These are phyloP conservation scores for Echeveria elegans DNA, from an alignment of 164 flowering plant species.

Conservation along the genomic window DNA sequence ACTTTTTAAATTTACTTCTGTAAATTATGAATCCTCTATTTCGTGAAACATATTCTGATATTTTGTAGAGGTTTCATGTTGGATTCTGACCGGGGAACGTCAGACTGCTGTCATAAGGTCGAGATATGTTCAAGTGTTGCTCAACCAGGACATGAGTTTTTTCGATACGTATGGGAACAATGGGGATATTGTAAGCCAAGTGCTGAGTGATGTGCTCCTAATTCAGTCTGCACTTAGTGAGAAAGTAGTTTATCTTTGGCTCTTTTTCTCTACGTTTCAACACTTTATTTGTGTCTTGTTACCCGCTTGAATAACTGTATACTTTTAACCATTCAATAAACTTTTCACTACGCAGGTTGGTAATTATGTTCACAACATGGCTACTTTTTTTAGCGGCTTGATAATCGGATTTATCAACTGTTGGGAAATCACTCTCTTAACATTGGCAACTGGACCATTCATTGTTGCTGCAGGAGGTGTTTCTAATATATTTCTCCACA, in stretches of 20 bases:
- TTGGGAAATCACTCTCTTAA: conserved; percentile 91
- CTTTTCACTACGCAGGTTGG: conserved; percentile 64
- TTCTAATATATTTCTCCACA: conserved; percentile 92
- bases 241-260: conserved; percentile 45
- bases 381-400: conserved; percentile 91
- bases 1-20: too few relatives aligned
- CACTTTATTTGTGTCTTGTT: neutral
- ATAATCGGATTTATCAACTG: conserved; percentile 86
- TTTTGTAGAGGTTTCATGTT: conserved; percentile 91
- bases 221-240: conserved; percentile 99
- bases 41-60: conserved; percentile 13
- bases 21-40: neutral
- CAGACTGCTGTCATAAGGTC: conserved; percentile 99
- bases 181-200: conserved; percentile 99
- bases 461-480: conserved; percentile 99
- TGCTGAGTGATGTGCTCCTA: conserved; percentile 89
- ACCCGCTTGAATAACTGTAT: neutral
- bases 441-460: conserved; percentile 89
- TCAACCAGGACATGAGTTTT: conserved; percentile 96
- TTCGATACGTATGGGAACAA: conserved; percentile 96
- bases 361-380: conserved; percentile 96
- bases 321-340: conserved; percentile 10
- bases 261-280: neutral
- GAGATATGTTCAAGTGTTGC: conserved; percentile 85
- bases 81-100: conserved; percentile 98